Conservation (phyloP, 2,329 filamentous ascomycete species). For the Dothistroma septosporum region DNA sequence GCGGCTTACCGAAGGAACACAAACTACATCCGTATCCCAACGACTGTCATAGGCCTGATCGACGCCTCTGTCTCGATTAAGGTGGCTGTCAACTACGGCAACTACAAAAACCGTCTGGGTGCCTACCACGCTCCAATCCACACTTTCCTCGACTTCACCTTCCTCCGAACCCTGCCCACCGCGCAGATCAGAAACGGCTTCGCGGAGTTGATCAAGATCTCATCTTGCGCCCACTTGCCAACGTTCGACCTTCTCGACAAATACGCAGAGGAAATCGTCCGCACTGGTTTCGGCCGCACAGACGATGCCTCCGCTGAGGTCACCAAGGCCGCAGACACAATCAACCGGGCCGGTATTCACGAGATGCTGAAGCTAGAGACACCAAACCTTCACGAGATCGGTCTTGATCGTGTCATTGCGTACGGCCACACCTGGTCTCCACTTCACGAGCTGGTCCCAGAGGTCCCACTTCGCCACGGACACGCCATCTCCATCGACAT, state of each 20-base stretch:
- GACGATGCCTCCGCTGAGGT: constrained; percentile 56
- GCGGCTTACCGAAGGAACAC: constrained; percentile 68
- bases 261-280: constrained; percentile 65
- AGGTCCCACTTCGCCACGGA: constrained; percentile 65
- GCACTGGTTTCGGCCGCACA: constrained; percentile 59
- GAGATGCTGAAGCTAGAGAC: constrained; percentile 72
- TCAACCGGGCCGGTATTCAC: constrained; percentile 65
- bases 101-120: constrained; percentile 70
- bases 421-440: constrained; percentile 67
- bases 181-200: constrained; percentile 70
- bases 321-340: constrained; percentile 58
- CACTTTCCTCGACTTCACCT: constrained; percentile 70
- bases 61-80: constrained; percentile 74
- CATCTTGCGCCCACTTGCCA: constrained; percentile 61
- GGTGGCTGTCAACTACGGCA: constrained; percentile 72
- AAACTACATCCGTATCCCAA: constrained; percentile 69
- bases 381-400: constrained; percentile 69
- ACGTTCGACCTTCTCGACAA: constrained; percentile 66
- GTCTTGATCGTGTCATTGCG: constrained; percentile 67
- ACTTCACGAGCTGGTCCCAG: constrained; percentile 65
- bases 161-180: constrained; percentile 63
- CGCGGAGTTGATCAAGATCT: constrained; percentile 72
- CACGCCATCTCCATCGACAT: constrained; percentile 74
- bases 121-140: constrained; percentile 67
- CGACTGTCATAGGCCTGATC: constrained; percentile 70